A percentile compares a stretch with the other conserved stretches of the same genome.
phyloP scores from a whole-genome alignment of 441 rosid genomes.

The Jatropha podagrica region DNA sequence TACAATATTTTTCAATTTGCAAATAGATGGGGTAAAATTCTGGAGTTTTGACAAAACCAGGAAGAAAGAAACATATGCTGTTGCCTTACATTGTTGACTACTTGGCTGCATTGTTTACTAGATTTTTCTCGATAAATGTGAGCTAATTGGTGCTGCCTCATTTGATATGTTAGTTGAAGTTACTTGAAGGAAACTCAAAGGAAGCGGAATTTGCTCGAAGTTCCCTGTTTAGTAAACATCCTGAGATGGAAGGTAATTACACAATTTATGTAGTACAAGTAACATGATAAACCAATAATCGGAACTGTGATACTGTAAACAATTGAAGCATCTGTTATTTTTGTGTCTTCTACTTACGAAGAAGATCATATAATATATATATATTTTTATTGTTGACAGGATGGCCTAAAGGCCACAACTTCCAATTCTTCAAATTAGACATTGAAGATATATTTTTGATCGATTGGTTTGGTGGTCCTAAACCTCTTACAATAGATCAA shows the following conservation, averaged over 20 bases:
- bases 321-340: neutral
- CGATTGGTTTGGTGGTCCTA: conserved; percentile 90
- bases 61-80: neutral
- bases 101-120: neutral
- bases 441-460: conserved; percentile 74
- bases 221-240: conserved; percentile 76
- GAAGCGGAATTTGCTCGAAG: conserved; percentile 56
- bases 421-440: conserved; percentile 65
- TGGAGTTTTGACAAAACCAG: neutral
- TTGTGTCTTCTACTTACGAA: conserved; percentile 1
- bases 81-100: neutral
- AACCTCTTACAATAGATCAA: conserved; percentile 69
- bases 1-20: neutral
- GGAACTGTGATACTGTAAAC: neutral
- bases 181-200: conserved; percentile 41
- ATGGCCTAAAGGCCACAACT: conserved; percentile 80
- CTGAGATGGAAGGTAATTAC: conserved; percentile 74
- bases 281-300: neutral
- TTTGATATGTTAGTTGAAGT: conserved; percentile 46
- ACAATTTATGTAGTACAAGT: neutral
- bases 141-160: neutral
- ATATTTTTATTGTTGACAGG: conserved; percentile 35
- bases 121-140: neutral
- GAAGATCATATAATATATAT: neutral
- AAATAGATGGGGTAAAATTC: neutral